Evolutionary conservation across 805 yeast species (phyloP).

Genomic region (Debaryomyces prosopidis): DNA sequence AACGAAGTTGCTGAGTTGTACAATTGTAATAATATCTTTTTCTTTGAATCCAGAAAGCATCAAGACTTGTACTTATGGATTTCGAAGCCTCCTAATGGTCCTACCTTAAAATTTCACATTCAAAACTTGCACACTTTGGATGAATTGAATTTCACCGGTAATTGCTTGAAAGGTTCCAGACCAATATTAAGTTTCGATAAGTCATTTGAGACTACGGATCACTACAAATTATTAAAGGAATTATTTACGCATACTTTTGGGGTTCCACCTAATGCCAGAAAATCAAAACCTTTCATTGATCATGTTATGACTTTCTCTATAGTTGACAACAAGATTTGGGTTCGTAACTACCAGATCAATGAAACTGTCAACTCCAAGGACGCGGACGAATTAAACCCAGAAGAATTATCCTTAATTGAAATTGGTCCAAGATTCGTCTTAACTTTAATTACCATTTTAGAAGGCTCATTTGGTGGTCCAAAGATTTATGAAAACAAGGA

Average conservation of each 20-base stretch:
- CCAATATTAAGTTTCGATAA: conserved; percentile 89
- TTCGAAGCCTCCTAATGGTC: conserved; percentile 97
- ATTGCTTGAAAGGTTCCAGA: conserved; percentile 92
- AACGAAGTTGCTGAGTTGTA: conserved; percentile 96
- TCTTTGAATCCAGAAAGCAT: conserved; percentile 95
- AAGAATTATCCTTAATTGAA: conserved; percentile 80
- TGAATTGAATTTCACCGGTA: conserved; percentile 94
- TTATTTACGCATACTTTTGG: conserved; percentile 59
- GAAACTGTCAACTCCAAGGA: conserved; percentile 64
- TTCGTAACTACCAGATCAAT: conserved; percentile 88
- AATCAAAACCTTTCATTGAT: conserved; percentile 90
- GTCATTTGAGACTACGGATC: conserved; percentile 64
- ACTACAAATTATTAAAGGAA: conserved; percentile 77
- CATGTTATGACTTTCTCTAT: conserved; percentile 92
- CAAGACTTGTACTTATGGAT: conserved; percentile 93
- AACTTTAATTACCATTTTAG: conserved; percentile 86
- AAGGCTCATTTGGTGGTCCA: conserved; percentile 98
- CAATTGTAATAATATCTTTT: conserved; percentile 93
- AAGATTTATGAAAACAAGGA: conserved; percentile 96
- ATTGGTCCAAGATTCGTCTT: conserved; percentile 96
- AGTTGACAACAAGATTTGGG: conserved; percentile 93
- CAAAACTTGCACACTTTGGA: conserved; percentile 96
- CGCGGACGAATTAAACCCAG: conserved; percentile 45
- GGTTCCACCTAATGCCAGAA: conserved; percentile 92
- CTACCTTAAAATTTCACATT: conserved; percentile 88